Base-by-base conservation (phyloP, 805 yeast species). In the Ogataea henricii region DNA sequence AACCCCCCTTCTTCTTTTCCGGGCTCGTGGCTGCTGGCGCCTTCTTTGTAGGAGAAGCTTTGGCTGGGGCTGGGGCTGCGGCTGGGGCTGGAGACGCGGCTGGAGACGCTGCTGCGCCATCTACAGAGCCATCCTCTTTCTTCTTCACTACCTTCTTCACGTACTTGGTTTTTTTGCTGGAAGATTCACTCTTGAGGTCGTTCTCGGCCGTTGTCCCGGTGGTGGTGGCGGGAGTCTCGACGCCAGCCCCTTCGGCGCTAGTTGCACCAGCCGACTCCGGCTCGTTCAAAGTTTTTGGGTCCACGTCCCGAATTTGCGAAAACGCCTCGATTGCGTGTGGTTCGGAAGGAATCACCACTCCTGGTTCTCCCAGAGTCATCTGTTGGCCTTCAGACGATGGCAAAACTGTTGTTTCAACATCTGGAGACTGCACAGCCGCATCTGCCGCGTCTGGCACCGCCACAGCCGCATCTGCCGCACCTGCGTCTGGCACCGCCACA, bases 321-420 rank as follows among this genome's bases (percentile, higher is more conserved):
- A 89, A 85, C 41, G 82, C 96, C 49, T 78, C 72, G 58, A 88
- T 79, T n/a, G 80, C 75, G 37, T 75, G 77, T 16, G 88, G 76
- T 60, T 86, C 77, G 35, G 70, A 59, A 40, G 92, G 92, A 55
- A 86, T 64, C 32, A 72, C 77, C 51, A 87, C 75, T 40, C 96
- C 96, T 23, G 94, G 89, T 60, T 86, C 91, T 42, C 89, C 87
- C 30, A 72, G 54, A 46, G 76, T 57, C 7, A 75, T 64, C 49
- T 70, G 68, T 42, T 74, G 74, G 21, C 71, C 74, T 53, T 75
- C 79, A 14, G 57, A 29, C 3, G 74, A 62, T 38, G 83, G 82
- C 66, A 77, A 47, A 18, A 77, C 82, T 10, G 80, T 73, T 50
- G 53, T 50, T n/a, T 39, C 51, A 23, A 44, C 44, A 5, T 23